Conservation (phyloP, 768 basidiomycete species). For the Mycena vitilis region DNA sequence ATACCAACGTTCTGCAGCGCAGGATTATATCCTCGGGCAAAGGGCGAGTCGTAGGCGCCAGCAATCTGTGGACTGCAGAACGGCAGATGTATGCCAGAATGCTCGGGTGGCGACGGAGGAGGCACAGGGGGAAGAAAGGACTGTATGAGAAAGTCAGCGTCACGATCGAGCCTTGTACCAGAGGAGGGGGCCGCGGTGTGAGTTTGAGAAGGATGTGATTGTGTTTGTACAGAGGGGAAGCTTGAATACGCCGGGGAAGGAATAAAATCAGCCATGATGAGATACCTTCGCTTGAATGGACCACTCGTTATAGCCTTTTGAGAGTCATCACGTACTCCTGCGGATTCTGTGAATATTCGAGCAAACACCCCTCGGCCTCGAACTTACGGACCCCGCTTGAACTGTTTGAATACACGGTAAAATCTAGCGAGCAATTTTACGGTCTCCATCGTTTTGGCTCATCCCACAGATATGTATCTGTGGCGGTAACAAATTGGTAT, state of each 20-base stretch:
- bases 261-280: no score
- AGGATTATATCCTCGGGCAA: conserved; percentile 38
- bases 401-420: no score
- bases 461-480: no score
- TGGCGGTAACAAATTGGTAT: no score
- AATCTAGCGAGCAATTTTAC: no score
- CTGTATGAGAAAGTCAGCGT: conserved; percentile 31
- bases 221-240: background rate
- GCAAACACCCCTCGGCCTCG: no score
- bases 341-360: no score
- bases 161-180: conserved; percentile 17
- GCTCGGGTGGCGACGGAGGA: background rate
- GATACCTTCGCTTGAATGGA: no score
- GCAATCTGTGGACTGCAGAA: conserved; percentile 40
- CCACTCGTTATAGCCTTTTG: no score
- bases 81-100: conserved; percentile 24
- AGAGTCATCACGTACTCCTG: no score
- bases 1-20: conserved; percentile 31
- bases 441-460: no score
- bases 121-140: conserved; percentile 18
- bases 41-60: conserved; percentile 34
- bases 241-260: background rate
- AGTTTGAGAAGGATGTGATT: background rate
- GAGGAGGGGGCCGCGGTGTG: background rate
- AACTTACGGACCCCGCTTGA: no score